Base-by-base conservation (phyloP, 2,329 filamentous ascomycete genomes). In the Purpureocillium takamizusanense region DNA sequence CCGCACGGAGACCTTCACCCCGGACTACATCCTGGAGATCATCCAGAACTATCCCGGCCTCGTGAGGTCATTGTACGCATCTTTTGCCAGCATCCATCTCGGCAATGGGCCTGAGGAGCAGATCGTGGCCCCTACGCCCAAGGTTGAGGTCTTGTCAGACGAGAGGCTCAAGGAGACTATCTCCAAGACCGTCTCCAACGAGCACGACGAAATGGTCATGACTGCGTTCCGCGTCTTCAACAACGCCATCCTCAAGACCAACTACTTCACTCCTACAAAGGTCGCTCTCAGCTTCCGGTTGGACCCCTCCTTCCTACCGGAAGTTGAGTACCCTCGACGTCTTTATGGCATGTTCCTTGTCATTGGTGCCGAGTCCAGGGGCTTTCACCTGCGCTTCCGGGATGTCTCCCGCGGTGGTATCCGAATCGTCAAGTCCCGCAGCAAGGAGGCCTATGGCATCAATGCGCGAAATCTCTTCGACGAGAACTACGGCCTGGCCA, bases 321-420 rank as follows among this genome's bases (percentile, higher is more conserved):
- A 83, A 44, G 80, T 89, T 38, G 92, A 98, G 63, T 98, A 98
- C 61, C 86, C 92, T 33, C 86, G 90, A 60, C 86, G 82, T 7
- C 72, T 98, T 8, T 98, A 92, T 53, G 92, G 92, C 47, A 98
- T 98, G 92, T 98, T 98, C 74, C 74, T 98, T 37, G 86, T 98
- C 48, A 95, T 98, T 61, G 88, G 87, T 53, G 90, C 92, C 10
- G 92, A 98, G 65, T 94, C 94, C 55, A 82, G 92, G 47, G 92
- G 92, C 28, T 98, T 98, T 72, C 92, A 98, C 62, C 76, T 98
- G 13, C 86, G 92, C 32, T 98, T 98, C 78, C 81, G 90, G 53
- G 92, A 98, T 54, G 95, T 98, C 55, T 84, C 92, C 37, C 86
- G 92, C 57, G 92, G 92, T 49, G 92, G 92, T 61, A 98, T 98